Percentiles rank a stretch among this genome's conserved stretches.
Conservation (phyloP, 306 rosid species). For the peach (Prunus persica) region Prunus_persica_NCBIv2 NC_034015.1:18933501-18934000, state of each 20-base stretch:
- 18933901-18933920: neutral
- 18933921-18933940: neutral
- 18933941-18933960: neutral
- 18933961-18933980: neutral
- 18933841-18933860: neutral
- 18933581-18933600: constrained; percentile 17
- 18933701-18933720: constrained; percentile 5
- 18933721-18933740: constrained; percentile 69
- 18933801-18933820: constrained; percentile 16
- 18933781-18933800: constrained; percentile 38
- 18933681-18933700: neutral
- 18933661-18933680: neutral
- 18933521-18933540: constrained; percentile 52
- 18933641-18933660: neutral
- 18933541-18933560: constrained; percentile 37
- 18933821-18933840: constrained; percentile 12
- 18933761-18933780: constrained; percentile 26
- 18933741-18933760: constrained; percentile 12
- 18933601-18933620: neutral
- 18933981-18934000: constrained; percentile 6
- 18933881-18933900: constrained; percentile 9
- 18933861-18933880: constrained; percentile 14
- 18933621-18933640: neutral
- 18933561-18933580: constrained; percentile 48
- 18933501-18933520: constrained; percentile 62